Evolutionary conservation across 2,329 filamentous ascomycete genomes (phyloP).

Genomic region (Lecanicillium sp.): DNA sequence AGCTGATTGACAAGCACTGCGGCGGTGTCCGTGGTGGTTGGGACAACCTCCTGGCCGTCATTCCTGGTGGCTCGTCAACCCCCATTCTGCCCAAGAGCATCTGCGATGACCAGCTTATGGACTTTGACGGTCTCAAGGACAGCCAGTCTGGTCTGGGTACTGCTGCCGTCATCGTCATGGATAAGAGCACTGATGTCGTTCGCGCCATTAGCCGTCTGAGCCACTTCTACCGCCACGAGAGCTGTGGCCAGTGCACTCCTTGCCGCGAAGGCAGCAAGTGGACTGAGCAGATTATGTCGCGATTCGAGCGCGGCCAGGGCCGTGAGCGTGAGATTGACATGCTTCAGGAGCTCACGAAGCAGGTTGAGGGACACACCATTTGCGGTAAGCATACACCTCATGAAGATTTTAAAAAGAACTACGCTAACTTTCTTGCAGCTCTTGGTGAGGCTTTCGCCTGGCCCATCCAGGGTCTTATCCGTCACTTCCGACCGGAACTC

Average conservation of each 20-base stretch:
- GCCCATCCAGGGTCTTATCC: slow-evolving; percentile 96
- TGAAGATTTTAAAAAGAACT: neutral
- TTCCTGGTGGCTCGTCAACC: slow-evolving; percentile 93
- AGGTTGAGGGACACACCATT: slow-evolving; percentile 98
- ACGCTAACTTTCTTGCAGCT: slow-evolving; percentile 41
- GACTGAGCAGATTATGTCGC: slow-evolving; percentile 98
- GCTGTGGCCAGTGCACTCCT: slow-evolving; percentile 97
- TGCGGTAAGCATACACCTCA: slow-evolving; percentile 58
- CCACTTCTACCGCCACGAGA: slow-evolving; percentile 98
- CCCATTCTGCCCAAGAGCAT: slow-evolving; percentile 85
- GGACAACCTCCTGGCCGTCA: slow-evolving; percentile 94
- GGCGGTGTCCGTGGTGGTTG: slow-evolving; percentile 93
- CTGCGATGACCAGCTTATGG: slow-evolving; percentile 96
- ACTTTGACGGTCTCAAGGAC: slow-evolving; percentile 97
- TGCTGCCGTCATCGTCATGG: slow-evolving; percentile 97
- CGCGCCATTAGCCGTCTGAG: slow-evolving; percentile 86
- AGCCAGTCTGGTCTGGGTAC: slow-evolving; percentile 95
- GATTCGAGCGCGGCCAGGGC: slow-evolving; percentile 87
- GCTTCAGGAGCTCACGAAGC: slow-evolving; percentile 98
- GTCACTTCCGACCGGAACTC: slow-evolving; percentile 94
- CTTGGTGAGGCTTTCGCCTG: slow-evolving; percentile 96
- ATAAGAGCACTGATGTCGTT: slow-evolving; percentile 94
- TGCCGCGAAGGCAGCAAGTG: slow-evolving; percentile 98
- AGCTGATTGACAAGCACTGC: slow-evolving; percentile 97
- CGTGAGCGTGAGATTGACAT: slow-evolving; percentile 94